Base-by-base conservation (phyloP, 2,329 filamentous ascomycete species). In the Dothiorella sarmentorum region DNA sequence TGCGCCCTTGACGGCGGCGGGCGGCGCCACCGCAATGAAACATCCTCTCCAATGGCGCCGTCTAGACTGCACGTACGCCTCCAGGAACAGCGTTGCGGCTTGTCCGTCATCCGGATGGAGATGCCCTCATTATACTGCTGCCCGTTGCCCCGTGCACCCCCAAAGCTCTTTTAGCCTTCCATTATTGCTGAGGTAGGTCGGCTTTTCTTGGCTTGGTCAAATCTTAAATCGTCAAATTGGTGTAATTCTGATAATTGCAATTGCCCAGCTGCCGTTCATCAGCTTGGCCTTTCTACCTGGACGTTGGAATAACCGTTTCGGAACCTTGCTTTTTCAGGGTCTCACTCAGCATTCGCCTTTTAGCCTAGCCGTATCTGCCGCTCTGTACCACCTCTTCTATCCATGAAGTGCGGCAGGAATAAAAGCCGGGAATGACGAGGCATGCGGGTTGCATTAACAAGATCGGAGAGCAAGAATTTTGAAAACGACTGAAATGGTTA, bases 221-320 rank as follows among this genome's bases (percentile, higher is more conserved):
- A n/a, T n/a, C n/a, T 18, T 17, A 7, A 17, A 37, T 17, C 33
- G n/a, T 15, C 15, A 37, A 37, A 37, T 17, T 17, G 15, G 33
- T 15, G n/a, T 37, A 37, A 31, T 31, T 31, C 29, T 9, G 9
- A 13, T 13, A 31, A 11, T 31, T 31, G 15, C 29, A 13, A 31
- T 11, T 15, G 29, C 29, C n/a, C 29, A 31, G 29, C 29, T 7
- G 29, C 29, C 29, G 3, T 31, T n/a, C n/a, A n/a, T n/a, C n/a
- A n/a, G n/a, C n/a, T n/a, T n/a, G n/a, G n/a, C n/a, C n/a, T n/a
- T 18, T 31, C 20, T 20, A 20, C 37, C 29, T 51, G 31, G 49
- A 53, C 49, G 49, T 53, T 40, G 9, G 17, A 53, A 53, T 53
- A 53, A 53, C 22, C 35, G 49, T 53, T 53, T 53, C 49, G 40